These are phyloP conservation scores for Fusarium concolor DNA, from an alignment of 2,329 filamentous ascomycete species.

Conservation along the genomic window DNA sequence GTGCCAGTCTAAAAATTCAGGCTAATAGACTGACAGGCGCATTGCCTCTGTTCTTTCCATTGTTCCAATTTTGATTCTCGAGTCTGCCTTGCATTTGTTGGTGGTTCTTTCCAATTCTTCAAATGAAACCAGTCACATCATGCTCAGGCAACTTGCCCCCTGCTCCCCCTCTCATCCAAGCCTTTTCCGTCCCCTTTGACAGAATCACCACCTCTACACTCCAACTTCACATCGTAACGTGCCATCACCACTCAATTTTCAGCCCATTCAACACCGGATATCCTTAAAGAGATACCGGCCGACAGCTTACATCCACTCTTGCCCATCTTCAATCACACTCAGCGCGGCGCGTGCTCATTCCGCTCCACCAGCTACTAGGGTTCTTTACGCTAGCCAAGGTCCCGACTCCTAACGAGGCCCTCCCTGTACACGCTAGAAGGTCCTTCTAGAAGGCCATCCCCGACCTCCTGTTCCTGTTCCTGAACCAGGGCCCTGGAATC, in stretches of 20 bases:
- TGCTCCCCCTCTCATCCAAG: conserved; percentile 20
- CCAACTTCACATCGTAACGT: conserved; percentile 18
- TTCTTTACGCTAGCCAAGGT: conserved; percentile 11
- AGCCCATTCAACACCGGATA: conserved; percentile 40
- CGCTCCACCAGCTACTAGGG: conserved; percentile 40
- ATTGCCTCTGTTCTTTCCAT: background rate
- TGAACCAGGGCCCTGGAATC: conserved; percentile 42
- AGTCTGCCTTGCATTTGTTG: background rate
- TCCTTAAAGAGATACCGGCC: conserved; percentile 29
- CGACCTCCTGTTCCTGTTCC: conserved; percentile 38
- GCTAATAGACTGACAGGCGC: background rate
- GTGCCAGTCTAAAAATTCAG: background rate
- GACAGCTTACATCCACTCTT: conserved; percentile 32
- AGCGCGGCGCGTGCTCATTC: conserved; percentile 28
- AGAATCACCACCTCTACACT: conserved; percentile 8
- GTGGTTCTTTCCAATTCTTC: conserved; percentile 17
- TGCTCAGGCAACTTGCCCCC: conserved; percentile 8
- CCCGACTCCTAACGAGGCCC: conserved; percentile 19
- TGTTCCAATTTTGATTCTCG: background rate
- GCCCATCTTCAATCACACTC: conserved; percentile 39
- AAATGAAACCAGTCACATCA: conserved; percentile 11
- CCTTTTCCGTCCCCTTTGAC: conserved; percentile 5
- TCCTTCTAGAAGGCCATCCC: conserved; percentile 46
- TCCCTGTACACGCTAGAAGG: conserved; percentile 45
- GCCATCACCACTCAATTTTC: conserved; percentile 35